Evolutionary conservation across 148 eudicot species (phyloP).

Genomic region (Limonium bicolor): DNA sequence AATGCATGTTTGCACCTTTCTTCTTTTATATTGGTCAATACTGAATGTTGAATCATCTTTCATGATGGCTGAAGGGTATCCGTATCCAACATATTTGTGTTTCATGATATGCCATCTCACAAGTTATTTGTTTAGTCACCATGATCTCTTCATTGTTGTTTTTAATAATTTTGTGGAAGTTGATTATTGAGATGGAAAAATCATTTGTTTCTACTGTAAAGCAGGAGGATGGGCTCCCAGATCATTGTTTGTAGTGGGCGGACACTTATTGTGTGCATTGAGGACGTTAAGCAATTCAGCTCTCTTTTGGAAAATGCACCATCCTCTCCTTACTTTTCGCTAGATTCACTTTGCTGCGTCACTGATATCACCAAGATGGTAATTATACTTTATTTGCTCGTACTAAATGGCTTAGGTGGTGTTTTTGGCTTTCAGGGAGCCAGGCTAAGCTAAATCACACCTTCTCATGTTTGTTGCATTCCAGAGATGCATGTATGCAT

Average conservation of each 20-base stretch:
- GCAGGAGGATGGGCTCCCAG: slow-evolving; percentile 25
- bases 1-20: too few species aligned
- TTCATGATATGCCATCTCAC: neutral
- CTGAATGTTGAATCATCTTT: too few species aligned
- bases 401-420: too few species aligned
- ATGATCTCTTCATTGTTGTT: too few species aligned
- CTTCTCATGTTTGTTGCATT: neutral
- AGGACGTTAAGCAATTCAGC: slow-evolving; percentile 34
- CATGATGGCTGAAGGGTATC: too few species aligned
- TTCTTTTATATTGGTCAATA: too few species aligned
- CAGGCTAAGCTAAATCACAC: neutral
- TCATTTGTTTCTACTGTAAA: neutral
- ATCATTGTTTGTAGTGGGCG: slow-evolving; percentile 41
- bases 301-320: slow-evolving; percentile 13
- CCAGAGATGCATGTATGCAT: neutral
- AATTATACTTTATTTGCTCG: slow-evolving; percentile 10
- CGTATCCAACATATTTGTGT: too few species aligned
- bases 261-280: slow-evolving; percentile 44
- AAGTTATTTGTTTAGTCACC: neutral
- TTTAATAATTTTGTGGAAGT: too few species aligned
- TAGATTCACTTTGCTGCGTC: slow-evolving; percentile 38
- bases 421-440: neutral
- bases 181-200: too few species aligned
- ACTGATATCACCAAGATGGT: slow-evolving; percentile 37
- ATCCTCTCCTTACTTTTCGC: slow-evolving; percentile 24